phyloP scores from a whole-genome alignment of 129 eudicot genomes.

The Chrysanthemum seticuspe region DNA sequence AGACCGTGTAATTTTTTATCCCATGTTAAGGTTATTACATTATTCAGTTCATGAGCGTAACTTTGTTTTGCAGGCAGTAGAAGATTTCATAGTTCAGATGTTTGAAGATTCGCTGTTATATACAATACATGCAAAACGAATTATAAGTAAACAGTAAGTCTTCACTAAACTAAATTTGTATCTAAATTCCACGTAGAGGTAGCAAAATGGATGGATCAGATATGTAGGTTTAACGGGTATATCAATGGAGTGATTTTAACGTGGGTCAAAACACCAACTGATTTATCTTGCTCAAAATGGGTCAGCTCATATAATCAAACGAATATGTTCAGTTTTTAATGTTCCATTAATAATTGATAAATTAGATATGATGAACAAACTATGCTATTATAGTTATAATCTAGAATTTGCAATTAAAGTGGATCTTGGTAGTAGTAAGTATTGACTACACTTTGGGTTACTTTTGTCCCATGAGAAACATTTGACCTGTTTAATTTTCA shows the following conservation, averaged over 20 bases:
- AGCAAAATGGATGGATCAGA: no score
- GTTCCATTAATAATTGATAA: neutral
- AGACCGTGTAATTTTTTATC: no score
- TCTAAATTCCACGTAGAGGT: neutral
- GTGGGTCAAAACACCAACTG: no score
- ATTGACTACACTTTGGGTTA: neutral
- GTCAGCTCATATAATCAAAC: no score
- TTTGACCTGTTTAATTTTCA: neutral
- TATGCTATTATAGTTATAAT: neutral
- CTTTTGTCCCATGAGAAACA: neutral
- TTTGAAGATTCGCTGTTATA: conserved; percentile 82
- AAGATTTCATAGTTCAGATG: conserved; percentile 56
- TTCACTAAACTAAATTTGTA: neutral
- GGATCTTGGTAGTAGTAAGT: neutral
- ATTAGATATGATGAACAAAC: neutral
- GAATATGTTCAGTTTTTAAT: neutral
- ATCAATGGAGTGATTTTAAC: no score
- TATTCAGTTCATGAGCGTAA: neutral
- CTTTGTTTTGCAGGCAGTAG: conserved; percentile 57
- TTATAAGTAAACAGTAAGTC: conserved; percentile 43
- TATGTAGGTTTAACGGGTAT: no score
- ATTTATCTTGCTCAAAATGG: no score
- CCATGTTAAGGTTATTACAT: neutral
- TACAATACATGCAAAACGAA: conserved; percentile 81
- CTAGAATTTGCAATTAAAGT: neutral